Base-by-base conservation (phyloP, 768 basidiomycete species). In the Termitomyces sp. region DNA sequence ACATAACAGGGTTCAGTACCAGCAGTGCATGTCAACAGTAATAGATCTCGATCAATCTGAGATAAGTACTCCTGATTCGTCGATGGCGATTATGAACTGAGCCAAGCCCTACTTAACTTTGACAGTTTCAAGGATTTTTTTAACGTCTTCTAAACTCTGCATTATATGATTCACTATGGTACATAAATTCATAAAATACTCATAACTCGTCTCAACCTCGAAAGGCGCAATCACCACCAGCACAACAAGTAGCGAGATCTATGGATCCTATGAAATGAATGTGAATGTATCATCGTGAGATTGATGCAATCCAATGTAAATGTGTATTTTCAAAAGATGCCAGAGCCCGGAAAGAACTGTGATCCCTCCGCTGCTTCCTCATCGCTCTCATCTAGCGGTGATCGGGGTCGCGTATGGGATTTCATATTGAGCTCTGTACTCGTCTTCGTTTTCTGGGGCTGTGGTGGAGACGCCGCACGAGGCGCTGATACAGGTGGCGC, bases 361-460 rank as follows among this genome's bases (percentile, higher is more conserved):
- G 69, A 70, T 51, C 62, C 71, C 14, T 65, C 66, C 41, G 57
- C 62, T 28, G 58, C 63, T 19, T 64, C 64, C 15, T 64, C 67
- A 15, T 64, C 64, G 41, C 62, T 63, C 32, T 53, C 60, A 40
- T 53, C 37, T 3, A 17, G 46, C 5, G 53, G 56, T 19, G 60
- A 51, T 40, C 51, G 59, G 59, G 65, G 62, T 42, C 65, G 64
- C 61, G 62, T 66, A 58, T 65, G 62, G 56, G 68, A 74, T 65
- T 75, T 76, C 73, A 72, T 73, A 54, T 75, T 74, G 62, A 75
- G 54, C 65, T 74, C 75, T 28, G 71, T 66, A 58, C 72, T 75
- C 41, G 67, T 70, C 60, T 70, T 62, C 71, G 71, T 70, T 48
- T 58, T 58, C 41, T 58, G 61, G 14, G 47, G 15, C 22, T 38